phyloP scores from a whole-genome alignment of 106 monocot genomes.

The Cymbidium sinense region DNA sequence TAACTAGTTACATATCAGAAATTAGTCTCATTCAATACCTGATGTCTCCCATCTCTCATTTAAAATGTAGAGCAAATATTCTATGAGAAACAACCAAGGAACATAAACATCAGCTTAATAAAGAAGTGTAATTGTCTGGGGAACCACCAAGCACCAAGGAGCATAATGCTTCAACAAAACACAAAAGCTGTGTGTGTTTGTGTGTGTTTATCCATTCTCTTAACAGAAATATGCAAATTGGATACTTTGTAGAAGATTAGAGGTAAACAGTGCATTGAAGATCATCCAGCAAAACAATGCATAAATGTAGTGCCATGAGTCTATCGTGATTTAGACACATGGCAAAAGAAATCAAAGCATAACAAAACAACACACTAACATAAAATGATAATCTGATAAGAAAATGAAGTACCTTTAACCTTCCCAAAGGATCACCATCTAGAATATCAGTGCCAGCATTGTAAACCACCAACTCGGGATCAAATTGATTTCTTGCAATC shows the following conservation, averaged over 20 bases:
- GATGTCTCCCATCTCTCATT: no score
- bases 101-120: no score
- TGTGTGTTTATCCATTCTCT: no score
- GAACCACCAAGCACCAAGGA: not conserved
- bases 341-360: not conserved
- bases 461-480: constrained; percentile 83
- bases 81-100: no score
- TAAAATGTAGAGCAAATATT: no score
- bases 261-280: not conserved
- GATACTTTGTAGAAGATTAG: no score
- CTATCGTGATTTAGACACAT: not conserved
- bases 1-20: no score
- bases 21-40: no score
- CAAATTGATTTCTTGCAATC: constrained; percentile 54
- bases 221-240: no score
- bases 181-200: no score
- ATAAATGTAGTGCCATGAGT: no score
- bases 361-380: not conserved
- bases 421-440: constrained; percentile 93
- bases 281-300: not conserved
- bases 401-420: constrained; percentile 55
- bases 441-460: constrained; percentile 99
- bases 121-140: not conserved
- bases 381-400: not conserved
- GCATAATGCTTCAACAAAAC: no score